Evolutionary conservation across 192 early-diverging fungal genomes (phyloP), one percentile per base, ranked within the genome.

Genomic region (Gamsiella multidivaricata): DNA sequence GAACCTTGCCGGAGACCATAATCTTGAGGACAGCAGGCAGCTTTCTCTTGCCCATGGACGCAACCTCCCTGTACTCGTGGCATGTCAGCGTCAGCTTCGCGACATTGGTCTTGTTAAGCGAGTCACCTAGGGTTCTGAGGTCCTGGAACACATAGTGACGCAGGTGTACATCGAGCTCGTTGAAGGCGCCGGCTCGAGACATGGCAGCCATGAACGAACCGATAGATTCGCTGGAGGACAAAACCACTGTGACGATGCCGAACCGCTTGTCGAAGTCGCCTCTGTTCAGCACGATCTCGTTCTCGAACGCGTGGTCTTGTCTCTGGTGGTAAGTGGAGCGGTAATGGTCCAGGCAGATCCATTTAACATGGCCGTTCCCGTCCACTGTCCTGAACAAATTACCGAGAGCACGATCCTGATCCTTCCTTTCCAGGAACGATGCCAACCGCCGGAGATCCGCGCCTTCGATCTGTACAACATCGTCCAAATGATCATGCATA

Each of bases 331-430:
- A 78, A 12, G 73, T 78, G 3, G 73, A 59, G 26, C 56, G 62
- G 39, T 68, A 69, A 45, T 78, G 73, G 34, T 78, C 73, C 28
- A 62, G 54, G 47, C 73, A 78, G 52, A 78, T 78, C 73, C 73
- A 78, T 9, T 63, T 61, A 53, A 78, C 65, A 61, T 78, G 73
- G 7, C 73, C 73, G 15, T 59, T 18, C 5, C 23, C 46, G 54
- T 69, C 65, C 45, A 78, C 73, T 5, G 65, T 78, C 37, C 65
- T 37, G 65, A 67, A 78, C 25, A 78, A 28, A 46, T 78, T 78
- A 53, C 73, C 73, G 15, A 52, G 25, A 42, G 73, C 32, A 3
- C 60, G 65, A n/a, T 68, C 65, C 15, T 69, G 65, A 47, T 78
- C 73, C 49, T 62, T 78, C 17, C 52, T 47, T 18, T 63, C 33